These are phyloP conservation scores for Coniella vitis DNA, from an alignment of 2,329 filamentous ascomycete genomes.

Conservation along the genomic window DNA sequence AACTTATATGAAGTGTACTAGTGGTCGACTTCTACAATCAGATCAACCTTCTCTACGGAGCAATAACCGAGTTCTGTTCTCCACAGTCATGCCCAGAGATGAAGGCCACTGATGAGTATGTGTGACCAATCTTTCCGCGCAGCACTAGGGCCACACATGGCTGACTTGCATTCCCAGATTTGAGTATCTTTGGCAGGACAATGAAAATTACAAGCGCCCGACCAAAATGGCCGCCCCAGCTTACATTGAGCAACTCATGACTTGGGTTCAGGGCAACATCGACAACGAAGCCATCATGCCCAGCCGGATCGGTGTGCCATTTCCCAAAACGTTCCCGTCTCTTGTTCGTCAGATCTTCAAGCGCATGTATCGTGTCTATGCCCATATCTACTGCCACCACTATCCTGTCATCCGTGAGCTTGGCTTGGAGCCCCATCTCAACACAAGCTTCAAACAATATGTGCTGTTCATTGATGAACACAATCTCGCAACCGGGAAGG, in stretches of 20 bases:
- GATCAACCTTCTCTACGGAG: conserved; percentile 96
- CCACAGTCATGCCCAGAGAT: conserved; percentile 96
- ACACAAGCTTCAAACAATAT: conserved; percentile 99
- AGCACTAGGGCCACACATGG: no score
- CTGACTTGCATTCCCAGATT: conserved; percentile 50
- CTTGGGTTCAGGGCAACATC: conserved; percentile 90
- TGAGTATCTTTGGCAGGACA: conserved; percentile 98
- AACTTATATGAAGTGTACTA: conserved; percentile 28
- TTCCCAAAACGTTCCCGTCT: conserved; percentile 84
- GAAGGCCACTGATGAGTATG: conserved; percentile 98
- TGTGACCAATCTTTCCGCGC: not conserved
- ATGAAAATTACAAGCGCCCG: conserved; percentile 84
- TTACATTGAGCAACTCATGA: conserved; percentile 97
- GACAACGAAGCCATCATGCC: conserved; percentile 94
- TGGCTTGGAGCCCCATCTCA: conserved; percentile 91
- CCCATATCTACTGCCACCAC: conserved; percentile 99
- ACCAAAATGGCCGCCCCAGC: conserved; percentile 97
- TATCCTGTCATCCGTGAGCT: conserved; percentile 95
- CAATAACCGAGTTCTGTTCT: conserved; percentile 98
- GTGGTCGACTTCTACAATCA: conserved; percentile 99
- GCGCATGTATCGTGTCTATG: conserved; percentile 96
- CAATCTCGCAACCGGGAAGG: conserved; percentile 81
- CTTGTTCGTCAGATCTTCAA: conserved; percentile 97
- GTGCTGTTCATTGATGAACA: conserved; percentile 98
- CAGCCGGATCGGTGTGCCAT: conserved; percentile 89